Evolutionary conservation across 768 basidiomycete species (phyloP), one percentile per base, ranked within the genome.

Genomic region (Hebeloma cylindrosporum): DNA sequence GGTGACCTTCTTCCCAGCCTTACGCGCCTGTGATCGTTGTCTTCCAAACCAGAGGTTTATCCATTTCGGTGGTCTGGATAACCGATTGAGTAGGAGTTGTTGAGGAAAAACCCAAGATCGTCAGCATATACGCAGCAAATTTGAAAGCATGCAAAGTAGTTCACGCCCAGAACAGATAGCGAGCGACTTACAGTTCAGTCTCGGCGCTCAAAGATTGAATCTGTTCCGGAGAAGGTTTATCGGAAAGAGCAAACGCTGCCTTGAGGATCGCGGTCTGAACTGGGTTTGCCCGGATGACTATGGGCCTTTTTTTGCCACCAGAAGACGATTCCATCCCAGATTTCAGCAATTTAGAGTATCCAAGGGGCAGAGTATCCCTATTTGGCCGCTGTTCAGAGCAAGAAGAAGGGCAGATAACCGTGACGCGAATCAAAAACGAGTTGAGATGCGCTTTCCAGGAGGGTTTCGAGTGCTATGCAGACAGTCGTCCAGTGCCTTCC

Each of bases 41-140:
- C 65, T 60, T 32, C 49, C 51, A 22, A 65, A 65, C 68, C 67
- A 71, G 22, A 61, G 59, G 22, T 50, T 40, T 16, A 71, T 68
- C 69, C 70, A 70, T 48, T 61, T 63, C 17, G 34, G 17, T 20
- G 66, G 54, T 25, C 69, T 68, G 47, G 29, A 10, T 5, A 18
- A 40, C 18, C n/a, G 22, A 21, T 27, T 29, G 7, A 6, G 18
- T 38, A 8, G 11, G 16, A 14, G 18, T 9, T 18, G 17, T 14
- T 22, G 28, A 11, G 13, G 33, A 3, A 39, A 29, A 16, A 9
- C 27, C n/a, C 27, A 16, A 10, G 25, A 8, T 21, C 8, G n/a
- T 36, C 13, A 45, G 37, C 21, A 23, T 6, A 27, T 16, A 8
- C n/a, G 10, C 6, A 9, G n/a, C 17, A 28, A 21, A 22, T 13